Base-by-base conservation (phyloP, 495 filamentous ascomycete species). In the Aspergillus indologenus region DNA sequence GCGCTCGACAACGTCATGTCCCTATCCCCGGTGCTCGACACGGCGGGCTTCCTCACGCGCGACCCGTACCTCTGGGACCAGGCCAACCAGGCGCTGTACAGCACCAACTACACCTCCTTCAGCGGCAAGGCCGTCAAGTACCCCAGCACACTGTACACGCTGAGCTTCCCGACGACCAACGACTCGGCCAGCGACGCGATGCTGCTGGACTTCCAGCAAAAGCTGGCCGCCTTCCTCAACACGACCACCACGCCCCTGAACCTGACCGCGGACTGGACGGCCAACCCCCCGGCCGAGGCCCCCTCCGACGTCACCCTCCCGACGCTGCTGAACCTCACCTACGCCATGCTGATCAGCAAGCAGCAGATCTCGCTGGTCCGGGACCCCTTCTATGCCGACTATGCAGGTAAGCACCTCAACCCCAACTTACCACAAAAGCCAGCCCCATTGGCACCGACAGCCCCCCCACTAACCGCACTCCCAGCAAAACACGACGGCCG, bases 351-450 rank as follows among this genome's bases (percentile, higher is more conserved):
- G 14, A 82, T 79, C 45, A 73, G 76, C 14, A 76, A 80, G 53
- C 72, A 83, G 53, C 82, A 86, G 60, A 79, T 69, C 29, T 63
- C 53, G 5, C 73, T 76, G 9, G 60, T 85, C 21, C 71, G 74
- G 2, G 64, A 71, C 1, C 79, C 81, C 0, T 80, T 86, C 45
- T 84, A 77, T 55, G 65, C 65, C 0, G 80, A 82, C 60, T 85
- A 84, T 43, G 81, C 73, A 1, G 72, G 71, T 24, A 43, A 48
- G 24, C 19, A 40, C 19, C 45, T 47, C 54, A 15, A 20, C 18
- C 5, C 54, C 6, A 12, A 56, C 26, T 11, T 44, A 11, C 18
- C 45, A 2, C 18, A 1, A n/a, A 14, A 48, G 21, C 21, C 45
- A 48, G 3, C 1, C 1, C 19, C 4, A 22, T 21, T 3, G 9